Evolutionary conservation across 306 rosid species (phyloP), one percentile per base, ranked within the genome.

Genomic region (Pterocarpus macrocarpus): DNA sequence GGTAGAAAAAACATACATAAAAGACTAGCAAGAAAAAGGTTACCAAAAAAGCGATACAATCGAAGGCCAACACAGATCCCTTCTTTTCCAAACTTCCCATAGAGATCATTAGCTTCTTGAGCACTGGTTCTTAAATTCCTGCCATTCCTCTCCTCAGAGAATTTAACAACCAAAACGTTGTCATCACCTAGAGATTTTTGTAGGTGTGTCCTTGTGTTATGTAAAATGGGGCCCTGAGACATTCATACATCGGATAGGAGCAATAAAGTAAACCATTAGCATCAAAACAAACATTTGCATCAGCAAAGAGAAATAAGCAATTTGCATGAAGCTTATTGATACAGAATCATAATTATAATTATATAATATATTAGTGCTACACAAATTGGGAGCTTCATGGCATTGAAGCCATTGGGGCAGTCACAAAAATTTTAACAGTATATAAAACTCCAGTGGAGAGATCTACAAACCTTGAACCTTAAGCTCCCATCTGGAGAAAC

Each of bases 151-250:
- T 64, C 80, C 69, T 87, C 88, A 6, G 89, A 63, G 80, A 92
- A 94, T 74, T 90, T 89, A 59, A 92, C 98, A 64, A 87, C 22
- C 50, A 94, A 79, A 62, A 88, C 85, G 52, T 87, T 92, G 34
- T 92, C 96, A 73, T 94, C 97, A 38, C 96, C 97, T 10, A 92
- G 79, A 45, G 81, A 71, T 82, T 81, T 94, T 59, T 92, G 98
- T n/a, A 92, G 81, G 74, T 86, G 97, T 61, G 94, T 94, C 44
- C 81, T 76, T 2, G 76, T 73, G 43, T 44, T 64, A 30, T 83
- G 85, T 57, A 87, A 76, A 71, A 41, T 86, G 11, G 98, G 97
- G 35, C 97, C 98, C 98, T 90, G 85, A 82, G 78, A 63, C 8
- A 77, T 47, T 77, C 71, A 82, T 81, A 63, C 8, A 43, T 22